These are phyloP conservation scores for Candida boidinii DNA, from an alignment of 805 yeast genomes.

Conservation along the genomic window DNA sequence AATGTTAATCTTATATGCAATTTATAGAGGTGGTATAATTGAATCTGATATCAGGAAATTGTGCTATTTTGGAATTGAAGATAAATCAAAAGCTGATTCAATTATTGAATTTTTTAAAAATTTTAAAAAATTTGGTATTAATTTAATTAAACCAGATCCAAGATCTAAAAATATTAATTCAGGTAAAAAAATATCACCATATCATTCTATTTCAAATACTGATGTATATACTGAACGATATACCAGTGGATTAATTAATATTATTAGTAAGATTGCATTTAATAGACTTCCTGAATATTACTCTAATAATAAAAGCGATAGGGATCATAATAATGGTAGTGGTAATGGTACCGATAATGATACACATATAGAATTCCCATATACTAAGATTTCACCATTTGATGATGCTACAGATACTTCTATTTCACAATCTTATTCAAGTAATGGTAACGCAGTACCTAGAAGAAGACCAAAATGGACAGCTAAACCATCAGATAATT, in stretches of 20 bases:
- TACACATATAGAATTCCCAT: constrained; percentile 45
- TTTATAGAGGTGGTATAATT: constrained; percentile 76
- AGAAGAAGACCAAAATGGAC: constrained; percentile 17
- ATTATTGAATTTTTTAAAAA: constrained; percentile 49
- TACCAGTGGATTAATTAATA: constrained; percentile 19
- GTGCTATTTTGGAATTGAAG: constrained; percentile 39
- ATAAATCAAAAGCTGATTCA: constrained; percentile 16
- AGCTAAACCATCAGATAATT: background rate
- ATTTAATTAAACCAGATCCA: constrained; percentile 28
- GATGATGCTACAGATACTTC: constrained; percentile 12
- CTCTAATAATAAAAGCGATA: constrained; percentile 4
- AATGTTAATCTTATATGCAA: constrained; percentile 61
- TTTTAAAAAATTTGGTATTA: constrained; percentile 32
- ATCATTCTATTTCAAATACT: constrained; percentile 38
- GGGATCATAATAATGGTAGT: constrained; percentile 3
- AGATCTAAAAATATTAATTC: constrained; percentile 27
- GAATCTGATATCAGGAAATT: constrained; percentile 67
- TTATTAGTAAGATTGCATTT: constrained; percentile 16
- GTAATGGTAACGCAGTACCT: constrained; percentile 8
- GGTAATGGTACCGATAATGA: constrained; percentile 20
- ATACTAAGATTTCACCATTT: constrained; percentile 26
- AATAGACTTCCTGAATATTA: constrained; percentile 20
- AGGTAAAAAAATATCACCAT: constrained; percentile 35
- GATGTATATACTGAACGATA: constrained; percentile 17
- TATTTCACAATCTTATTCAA: background rate